Evolutionary conservation across 257 asterid species (phyloP), one percentile per base, ranked within the genome.

Genomic region (Oldenlandia corymbosa): DNA sequence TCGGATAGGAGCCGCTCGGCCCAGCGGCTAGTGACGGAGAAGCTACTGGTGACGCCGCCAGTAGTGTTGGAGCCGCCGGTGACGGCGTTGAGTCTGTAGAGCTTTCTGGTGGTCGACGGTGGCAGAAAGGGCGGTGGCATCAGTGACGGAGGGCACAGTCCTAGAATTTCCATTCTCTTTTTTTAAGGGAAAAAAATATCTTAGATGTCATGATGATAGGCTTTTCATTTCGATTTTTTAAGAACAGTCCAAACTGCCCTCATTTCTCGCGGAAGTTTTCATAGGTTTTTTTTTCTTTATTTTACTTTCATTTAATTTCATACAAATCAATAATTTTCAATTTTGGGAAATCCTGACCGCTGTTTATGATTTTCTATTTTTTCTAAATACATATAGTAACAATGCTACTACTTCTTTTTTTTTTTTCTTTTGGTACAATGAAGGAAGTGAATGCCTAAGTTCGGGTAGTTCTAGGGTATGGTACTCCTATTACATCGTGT

Each of bases 1-100:
- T 93, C 99, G 58, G 87, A 69, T 68, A 93, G 83, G 32, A 93
- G 97, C 71, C 99, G 97, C 28, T 93, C 97, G 23, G 99, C 99
- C 99, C 99, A 93, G 84, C 75, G 85, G 77, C 91, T 90, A 64
- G 85, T 67, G 65, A 89, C 78, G 53, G 88, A 21, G 65, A 71
- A 67, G 68, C 61, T 66, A 32, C 26, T 66, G 11, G 81, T 48
- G 23, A 59, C 48, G 24, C 70, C 68, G 11, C 68, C 68, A 34
- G 64, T 32, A 10, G 49, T 50, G 34, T 62, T 68, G 21, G 76
- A 62, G 71, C 85, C 87, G 62, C 95, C 83, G 77, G 75, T 80
- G 12, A 83, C 73, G 62, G 96, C 97, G 51, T 66, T 74, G 75
- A 81, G 79, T 48, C 69, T 83, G 62, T 72, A 61, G 65, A 61